Conservation (phyloP, 306 rosid genomes). For the Dalbergia cultrata region DNA sequence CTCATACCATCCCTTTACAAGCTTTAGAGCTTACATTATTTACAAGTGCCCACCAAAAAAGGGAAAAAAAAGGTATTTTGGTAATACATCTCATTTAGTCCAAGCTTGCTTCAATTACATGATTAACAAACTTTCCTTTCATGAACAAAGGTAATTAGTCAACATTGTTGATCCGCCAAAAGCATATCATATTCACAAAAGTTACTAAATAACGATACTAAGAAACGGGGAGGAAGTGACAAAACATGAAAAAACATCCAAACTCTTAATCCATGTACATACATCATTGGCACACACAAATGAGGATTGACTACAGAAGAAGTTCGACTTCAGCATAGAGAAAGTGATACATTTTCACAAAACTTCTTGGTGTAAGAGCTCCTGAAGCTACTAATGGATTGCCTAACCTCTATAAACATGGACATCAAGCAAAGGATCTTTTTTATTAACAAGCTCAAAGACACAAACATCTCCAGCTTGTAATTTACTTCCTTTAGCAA, state of each 20-base stretch:
- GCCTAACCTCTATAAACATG: neutral
- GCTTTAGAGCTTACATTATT: constrained; percentile 43
- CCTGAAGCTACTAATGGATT: neutral
- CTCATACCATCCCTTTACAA: constrained; percentile 34
- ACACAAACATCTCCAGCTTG: constrained; percentile 10
- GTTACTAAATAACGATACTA: too few species aligned
- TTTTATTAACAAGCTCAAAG: constrained; percentile 18
- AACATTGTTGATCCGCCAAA: too few species aligned
- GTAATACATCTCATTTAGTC: neutral
- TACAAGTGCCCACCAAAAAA: constrained; percentile 27
- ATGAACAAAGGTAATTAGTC: too few species aligned
- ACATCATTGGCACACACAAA: too few species aligned
- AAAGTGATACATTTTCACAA: too few species aligned
- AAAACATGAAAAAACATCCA: neutral
- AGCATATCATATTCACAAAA: too few species aligned
- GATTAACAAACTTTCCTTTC: too few species aligned
- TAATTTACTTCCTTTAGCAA: neutral
- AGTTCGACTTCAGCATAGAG: neutral
- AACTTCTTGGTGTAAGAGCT: too few species aligned
- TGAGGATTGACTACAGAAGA: too few species aligned
- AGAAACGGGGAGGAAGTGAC: neutral
- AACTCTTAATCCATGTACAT: neutral
- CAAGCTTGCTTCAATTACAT: too few species aligned
- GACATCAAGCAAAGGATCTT: neutral
- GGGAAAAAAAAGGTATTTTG: neutral